Percentiles rank a stretch among this genome's conserved stretches.
These are phyloP conservation scores for Pichia nakasei DNA, from an alignment of 805 yeast species.

Conservation along the genomic window DNA sequence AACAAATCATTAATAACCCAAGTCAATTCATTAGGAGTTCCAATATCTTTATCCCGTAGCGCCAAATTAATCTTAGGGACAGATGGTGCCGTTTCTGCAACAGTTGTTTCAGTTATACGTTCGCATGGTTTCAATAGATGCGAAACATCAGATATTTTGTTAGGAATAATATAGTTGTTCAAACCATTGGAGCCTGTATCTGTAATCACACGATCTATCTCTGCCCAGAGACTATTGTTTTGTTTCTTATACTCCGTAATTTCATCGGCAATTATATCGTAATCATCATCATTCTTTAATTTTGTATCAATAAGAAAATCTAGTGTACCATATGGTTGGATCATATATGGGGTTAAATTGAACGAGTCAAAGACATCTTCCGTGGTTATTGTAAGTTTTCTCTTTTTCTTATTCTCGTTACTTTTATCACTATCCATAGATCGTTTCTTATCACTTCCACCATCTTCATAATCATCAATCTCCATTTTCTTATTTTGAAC, in stretches of 20 bases:
- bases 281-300: constrained; percentile 50
- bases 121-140: constrained; percentile 20
- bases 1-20: constrained; percentile 64
- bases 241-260: neutral
- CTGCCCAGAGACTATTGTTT: neutral
- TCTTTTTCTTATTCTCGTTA: constrained; percentile 10
- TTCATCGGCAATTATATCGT: constrained; percentile 15
- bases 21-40: constrained; percentile 55
- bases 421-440: no score
- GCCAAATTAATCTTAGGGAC: constrained; percentile 14
- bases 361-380: constrained; percentile 64
- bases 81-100: neutral
- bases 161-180: constrained; percentile 5
- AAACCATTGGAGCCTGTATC: neutral
- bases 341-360: constrained; percentile 53
- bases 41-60: constrained; percentile 20
- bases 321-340: constrained; percentile 59
- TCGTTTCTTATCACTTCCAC: no score
- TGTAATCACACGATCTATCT: constrained; percentile 1
- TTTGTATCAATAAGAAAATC: constrained; percentile 40
- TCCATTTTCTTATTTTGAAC: no score
- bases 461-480: neutral
- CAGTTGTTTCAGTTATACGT: neutral
- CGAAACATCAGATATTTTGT: constrained; percentile 21
- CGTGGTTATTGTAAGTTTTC: constrained; percentile 39